These are phyloP conservation scores for Tolypocladium capitatum DNA, from an alignment of 2,329 filamentous ascomycete species.

Conservation along the genomic window DNA sequence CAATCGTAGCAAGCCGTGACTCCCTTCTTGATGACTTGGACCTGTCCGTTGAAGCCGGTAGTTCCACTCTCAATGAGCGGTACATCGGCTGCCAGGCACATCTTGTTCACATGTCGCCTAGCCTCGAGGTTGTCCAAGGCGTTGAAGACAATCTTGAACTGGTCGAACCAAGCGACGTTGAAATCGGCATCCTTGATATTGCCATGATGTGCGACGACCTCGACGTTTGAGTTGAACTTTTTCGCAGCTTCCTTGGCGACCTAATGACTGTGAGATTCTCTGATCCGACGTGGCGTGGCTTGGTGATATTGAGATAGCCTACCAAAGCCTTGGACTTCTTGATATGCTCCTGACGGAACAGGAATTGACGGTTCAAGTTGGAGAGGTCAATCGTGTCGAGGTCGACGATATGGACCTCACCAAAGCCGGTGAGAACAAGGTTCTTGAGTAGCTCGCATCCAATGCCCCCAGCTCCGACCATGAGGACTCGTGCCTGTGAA, in stretches of 20 bases:
- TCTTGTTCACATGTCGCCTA: conserved; percentile 86
- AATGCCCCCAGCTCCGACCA: conserved; percentile 94
- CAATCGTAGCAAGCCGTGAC: conserved; percentile 95
- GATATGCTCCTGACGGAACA: conserved; percentile 93
- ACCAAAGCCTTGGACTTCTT: conserved; percentile 93
- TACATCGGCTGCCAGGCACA: conserved; percentile 86
- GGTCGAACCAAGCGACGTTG: conserved; percentile 74
- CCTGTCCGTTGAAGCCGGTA: conserved; percentile 94
- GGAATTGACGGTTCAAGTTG: conserved; percentile 94
- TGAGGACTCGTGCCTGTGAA: conserved; percentile 64
- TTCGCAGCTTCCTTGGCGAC: conserved; percentile 86
- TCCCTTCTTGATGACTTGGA: conserved; percentile 90
- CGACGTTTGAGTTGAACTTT: conserved; percentile 78
- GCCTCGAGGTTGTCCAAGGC: conserved; percentile 93
- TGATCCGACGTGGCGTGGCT: not conserved
- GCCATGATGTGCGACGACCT: conserved; percentile 77
- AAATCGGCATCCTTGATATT: conserved; percentile 90
- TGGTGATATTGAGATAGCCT: conserved; percentile 19
- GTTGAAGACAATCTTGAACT: conserved; percentile 84
- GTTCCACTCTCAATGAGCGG: conserved; percentile 93
- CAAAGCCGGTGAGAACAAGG: conserved; percentile 80
- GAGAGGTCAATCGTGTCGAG: conserved; percentile 97
- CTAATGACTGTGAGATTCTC: conserved; percentile 27
- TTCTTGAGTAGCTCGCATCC: conserved; percentile 97
- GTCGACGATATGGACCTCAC: conserved; percentile 87